A percentile compares a stretch with the other conserved stretches of the same genome.
phyloP scores from a whole-genome alignment of 306 rosid genomes.

The Albizia julibrissin region DNA sequence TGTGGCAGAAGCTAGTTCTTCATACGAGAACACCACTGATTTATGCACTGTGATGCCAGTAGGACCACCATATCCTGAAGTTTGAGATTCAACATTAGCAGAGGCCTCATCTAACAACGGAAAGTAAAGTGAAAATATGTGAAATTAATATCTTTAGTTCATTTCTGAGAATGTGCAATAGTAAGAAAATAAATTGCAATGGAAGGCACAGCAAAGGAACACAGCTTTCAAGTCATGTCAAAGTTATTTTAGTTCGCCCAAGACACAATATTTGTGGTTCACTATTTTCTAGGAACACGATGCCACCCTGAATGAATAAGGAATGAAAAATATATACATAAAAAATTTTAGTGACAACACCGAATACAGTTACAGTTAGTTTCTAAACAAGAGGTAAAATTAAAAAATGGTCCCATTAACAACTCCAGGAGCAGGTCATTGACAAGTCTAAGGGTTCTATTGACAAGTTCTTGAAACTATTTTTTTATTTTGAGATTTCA shows the following conservation, averaged over 20 bases:
- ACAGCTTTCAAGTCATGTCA: background rate
- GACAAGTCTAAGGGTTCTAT: no score
- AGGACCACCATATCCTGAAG: conserved; percentile 37
- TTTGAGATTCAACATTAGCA: conserved; percentile 38
- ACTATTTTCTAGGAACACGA: conserved; percentile 4
- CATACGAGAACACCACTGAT: conserved; percentile 84
- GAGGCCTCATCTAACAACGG: conserved; percentile 41
- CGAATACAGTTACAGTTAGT: no score
- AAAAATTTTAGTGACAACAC: background rate
- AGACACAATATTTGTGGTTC: background rate
- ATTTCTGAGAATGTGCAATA: conserved; percentile 6
- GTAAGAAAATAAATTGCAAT: conserved; percentile 13
- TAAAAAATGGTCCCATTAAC: no score
- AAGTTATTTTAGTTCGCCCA: background rate
- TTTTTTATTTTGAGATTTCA: no score
- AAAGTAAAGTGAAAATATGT: background rate
- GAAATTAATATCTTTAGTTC: background rate
- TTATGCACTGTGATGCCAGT: conserved; percentile 68
- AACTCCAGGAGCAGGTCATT: no score
- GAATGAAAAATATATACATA: background rate
- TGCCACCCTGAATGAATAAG: background rate
- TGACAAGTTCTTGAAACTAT: no score
- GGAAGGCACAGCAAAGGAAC: background rate
- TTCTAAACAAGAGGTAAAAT: no score
- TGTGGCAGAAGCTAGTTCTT: conserved; percentile 81